A percentile compares a stretch with the other conserved stretches of the same genome.
Conservation (phyloP, 306 rosid genomes). For the Fagus crenata region DNA sequence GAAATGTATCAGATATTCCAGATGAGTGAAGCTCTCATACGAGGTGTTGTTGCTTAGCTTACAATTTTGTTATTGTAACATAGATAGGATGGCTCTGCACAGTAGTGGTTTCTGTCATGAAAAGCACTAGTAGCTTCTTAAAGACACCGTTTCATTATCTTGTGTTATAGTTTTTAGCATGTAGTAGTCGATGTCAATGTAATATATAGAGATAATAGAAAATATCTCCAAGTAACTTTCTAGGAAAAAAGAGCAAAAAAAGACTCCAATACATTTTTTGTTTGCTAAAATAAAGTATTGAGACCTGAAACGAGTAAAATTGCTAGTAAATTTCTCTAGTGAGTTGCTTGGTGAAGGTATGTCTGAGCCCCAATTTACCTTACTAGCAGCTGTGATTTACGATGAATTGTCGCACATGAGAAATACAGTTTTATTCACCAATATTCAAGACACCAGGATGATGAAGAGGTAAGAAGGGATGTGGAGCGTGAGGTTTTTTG, state of each 20-base stretch:
- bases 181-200: slow-evolving; percentile 18
- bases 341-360: too few species aligned
- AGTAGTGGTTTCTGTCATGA: slow-evolving; percentile 18
- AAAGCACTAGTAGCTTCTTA: slow-evolving; percentile 7
- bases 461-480: too few species aligned
- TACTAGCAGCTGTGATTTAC: too few species aligned
- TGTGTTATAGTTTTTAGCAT: slow-evolving; percentile 5
- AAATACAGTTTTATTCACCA: too few species aligned
- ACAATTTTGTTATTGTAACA: slow-evolving; percentile 10
- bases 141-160: slow-evolving; percentile 4
- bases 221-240: background rate
- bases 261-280: background rate
- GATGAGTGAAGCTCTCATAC: slow-evolving; percentile 31
- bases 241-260: background rate
- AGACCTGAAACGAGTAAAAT: too few species aligned
- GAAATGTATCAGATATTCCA: slow-evolving; percentile 33
- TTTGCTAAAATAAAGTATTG: background rate
- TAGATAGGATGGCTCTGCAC: slow-evolving; percentile 12
- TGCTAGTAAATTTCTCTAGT: too few species aligned
- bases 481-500: too few species aligned
- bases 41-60: slow-evolving; percentile 28
- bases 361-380: too few species aligned
- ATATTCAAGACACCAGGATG: too few species aligned
- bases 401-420: too few species aligned
- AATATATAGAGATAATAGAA: background rate